Conservation (phyloP, 2,329 filamentous ascomycete species). For the Neophaeococcomyces aloes region DNA sequence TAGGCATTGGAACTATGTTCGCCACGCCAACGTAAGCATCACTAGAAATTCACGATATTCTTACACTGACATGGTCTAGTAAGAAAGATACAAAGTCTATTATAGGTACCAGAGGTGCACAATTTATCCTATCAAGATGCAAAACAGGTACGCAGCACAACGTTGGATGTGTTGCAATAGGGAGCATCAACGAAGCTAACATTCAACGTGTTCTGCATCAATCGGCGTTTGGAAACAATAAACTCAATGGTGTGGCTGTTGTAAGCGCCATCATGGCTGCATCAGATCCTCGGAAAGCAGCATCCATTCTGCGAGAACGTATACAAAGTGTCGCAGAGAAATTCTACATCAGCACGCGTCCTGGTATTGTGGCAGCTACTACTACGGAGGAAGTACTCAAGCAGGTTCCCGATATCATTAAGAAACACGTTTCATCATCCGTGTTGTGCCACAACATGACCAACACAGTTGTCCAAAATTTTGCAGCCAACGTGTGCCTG, state of each 20-base stretch:
- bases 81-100: conserved; percentile 81
- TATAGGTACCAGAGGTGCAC: conserved; percentile 62
- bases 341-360: conserved; percentile 23
- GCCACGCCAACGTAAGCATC: conserved; percentile 57
- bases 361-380: conserved; percentile 20
- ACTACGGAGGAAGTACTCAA: conserved; percentile 23
- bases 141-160: conserved; percentile 30
- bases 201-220: conserved; percentile 64
- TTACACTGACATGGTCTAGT: conserved; percentile 23
- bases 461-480: conserved; percentile 89
- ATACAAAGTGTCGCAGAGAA: conserved; percentile 35
- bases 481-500: conserved; percentile 82
- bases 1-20: conserved; percentile 84
- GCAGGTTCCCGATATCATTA: conserved; percentile 43
- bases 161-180: conserved; percentile 69
- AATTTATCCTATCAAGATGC: conserved; percentile 55
- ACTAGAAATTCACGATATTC: neutral
- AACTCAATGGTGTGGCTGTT: conserved; percentile 70
- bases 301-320: conserved; percentile 48
- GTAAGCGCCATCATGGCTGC: conserved; percentile 81
- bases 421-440: conserved; percentile 49
- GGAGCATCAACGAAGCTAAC: conserved; percentile 72
- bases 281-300: conserved; percentile 52
- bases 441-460: conserved; percentile 95
- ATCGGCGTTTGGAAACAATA: conserved; percentile 30